Base-by-base conservation (phyloP, 768 basidiomycete species). In the Lactarius indigo region DNA sequence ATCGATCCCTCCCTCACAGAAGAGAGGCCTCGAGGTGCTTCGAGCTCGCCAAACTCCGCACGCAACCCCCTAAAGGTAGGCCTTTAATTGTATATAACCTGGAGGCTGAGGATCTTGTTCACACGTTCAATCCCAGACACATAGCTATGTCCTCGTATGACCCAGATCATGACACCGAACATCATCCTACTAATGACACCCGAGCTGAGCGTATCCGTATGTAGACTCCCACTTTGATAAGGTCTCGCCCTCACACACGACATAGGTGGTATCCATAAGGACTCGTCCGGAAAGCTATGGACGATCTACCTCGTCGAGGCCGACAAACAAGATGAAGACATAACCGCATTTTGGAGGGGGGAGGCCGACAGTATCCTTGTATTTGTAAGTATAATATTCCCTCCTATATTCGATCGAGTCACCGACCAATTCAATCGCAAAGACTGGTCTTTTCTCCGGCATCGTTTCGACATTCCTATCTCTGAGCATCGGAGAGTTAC, bases 391-490 rank as follows among this genome's bases (percentile, higher is more conserved):
- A 33, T 31, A 8, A 54, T 42, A 42, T 42, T 42, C 41, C 23
- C 9, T 57, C 33, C 6, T 18, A n/a, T 13, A 5, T 18, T 33
- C 20, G 10, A 33, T n/a, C n/a, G n/a, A n/a, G n/a, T 33, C 31
- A 33, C 31, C 31, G 3, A 58, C n/a, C 37, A 26, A n/a, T 58
- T 13, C 31, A 33, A 23, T 18, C 39, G 20, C 9, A n/a, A 30
- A 63, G 62, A 31, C 62, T 35, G 52, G 50, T 18, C 39, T 63
- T 10, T 63, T 63, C 54, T 52, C 62, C 12, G 62, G 50, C 4
- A 23, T 26, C 8, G 12, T 63, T 35, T 15, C 52, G 8, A 23
- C 52, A 1, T 63, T 63, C 62, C 12, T 63, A 6, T 2, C 55
- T 37, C 0, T 56, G 7, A 56, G 62, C 42, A 4, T 56, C 54